A percentile compares a stretch with the other conserved stretches of the same genome.
Conservation (phyloP, 2,329 filamentous ascomycete species). For the Clonostachys chloroleuca region DNA sequence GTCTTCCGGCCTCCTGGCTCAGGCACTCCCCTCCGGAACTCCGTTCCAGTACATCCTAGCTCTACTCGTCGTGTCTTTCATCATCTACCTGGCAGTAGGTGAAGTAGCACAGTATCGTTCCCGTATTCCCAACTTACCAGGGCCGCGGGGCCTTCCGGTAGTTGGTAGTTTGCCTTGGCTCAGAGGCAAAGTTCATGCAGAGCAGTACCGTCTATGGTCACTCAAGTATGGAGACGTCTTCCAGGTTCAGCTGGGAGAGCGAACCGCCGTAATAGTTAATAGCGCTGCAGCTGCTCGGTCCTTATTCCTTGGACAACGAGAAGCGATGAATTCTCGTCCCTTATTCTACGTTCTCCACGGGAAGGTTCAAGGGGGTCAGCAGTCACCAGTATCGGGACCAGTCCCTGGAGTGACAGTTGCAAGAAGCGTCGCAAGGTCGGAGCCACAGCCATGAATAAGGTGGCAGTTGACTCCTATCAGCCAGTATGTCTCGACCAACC, state of each 20-base stretch:
- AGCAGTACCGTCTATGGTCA: not conserved
- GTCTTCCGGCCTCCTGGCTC: not conserved
- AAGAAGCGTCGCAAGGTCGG: constrained; percentile 31
- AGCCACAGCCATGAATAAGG: not conserved
- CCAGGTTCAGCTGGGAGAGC: not conserved
- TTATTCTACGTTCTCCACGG: constrained; percentile 60
- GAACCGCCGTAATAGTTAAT: not conserved
- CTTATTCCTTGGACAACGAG: constrained; percentile 14
- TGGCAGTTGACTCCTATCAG: not conserved
- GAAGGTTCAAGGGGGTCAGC: constrained; percentile 38
- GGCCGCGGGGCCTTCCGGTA: not conserved
- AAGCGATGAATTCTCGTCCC: constrained; percentile 59
- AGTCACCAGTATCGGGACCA: constrained; percentile 51
- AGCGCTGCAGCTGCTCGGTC: not conserved
- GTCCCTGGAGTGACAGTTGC: constrained; percentile 64
- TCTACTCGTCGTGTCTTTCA: not conserved
- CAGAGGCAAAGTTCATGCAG: not conserved
- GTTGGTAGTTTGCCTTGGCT: not conserved
- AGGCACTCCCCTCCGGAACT: not conserved
- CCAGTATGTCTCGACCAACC: not conserved
- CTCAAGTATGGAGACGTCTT: not conserved
- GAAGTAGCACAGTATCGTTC: not conserved
- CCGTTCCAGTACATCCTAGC: not conserved
- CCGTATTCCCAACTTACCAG: not conserved
- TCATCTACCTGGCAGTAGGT: not conserved